These are phyloP conservation scores for Chrysoporthe cubensis DNA, from an alignment of 2,329 filamentous ascomycete genomes.

Conservation along the genomic window DNA sequence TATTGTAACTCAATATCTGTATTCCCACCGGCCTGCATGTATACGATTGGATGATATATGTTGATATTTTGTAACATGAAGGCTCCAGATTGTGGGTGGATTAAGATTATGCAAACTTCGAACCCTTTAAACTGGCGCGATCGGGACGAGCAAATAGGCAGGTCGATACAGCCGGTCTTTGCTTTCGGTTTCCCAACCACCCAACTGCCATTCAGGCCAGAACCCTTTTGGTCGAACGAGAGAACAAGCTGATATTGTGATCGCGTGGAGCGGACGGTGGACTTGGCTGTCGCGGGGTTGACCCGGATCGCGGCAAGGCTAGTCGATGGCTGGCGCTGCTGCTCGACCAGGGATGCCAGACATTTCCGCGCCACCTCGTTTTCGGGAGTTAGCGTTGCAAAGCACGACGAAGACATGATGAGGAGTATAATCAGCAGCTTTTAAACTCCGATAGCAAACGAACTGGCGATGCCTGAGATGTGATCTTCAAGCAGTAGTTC, in stretches of 20 bases:
- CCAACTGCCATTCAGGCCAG: background rate
- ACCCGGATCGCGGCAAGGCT: background rate
- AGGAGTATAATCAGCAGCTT: background rate
- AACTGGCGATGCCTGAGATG: background rate
- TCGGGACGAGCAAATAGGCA: constrained; percentile 8
- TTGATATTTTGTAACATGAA: constrained; percentile 4
- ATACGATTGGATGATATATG: background rate
- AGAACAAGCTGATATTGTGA: constrained; percentile 16
- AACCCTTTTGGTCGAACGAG: background rate
- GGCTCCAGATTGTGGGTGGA: constrained; percentile 8
- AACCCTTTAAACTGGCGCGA: background rate
- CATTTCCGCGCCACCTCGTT: constrained; percentile 11
- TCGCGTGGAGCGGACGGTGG: background rate
- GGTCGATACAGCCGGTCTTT: background rate
- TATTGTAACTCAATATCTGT: constrained; percentile 9
- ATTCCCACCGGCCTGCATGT: background rate
- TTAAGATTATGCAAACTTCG: background rate
- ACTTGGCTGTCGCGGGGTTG: background rate
- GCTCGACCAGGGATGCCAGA: constrained; percentile 6
- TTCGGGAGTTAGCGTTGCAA: constrained; percentile 19
- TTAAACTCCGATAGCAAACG: too few species aligned
- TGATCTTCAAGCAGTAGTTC: too few species aligned
- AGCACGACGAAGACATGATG: background rate
- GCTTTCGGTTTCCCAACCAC: constrained; percentile 4
- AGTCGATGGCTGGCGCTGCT: background rate